These are phyloP conservation scores for Heliamphora pulchella DNA, from an alignment of 179 eudicot species.

Conservation along the genomic window DNA sequence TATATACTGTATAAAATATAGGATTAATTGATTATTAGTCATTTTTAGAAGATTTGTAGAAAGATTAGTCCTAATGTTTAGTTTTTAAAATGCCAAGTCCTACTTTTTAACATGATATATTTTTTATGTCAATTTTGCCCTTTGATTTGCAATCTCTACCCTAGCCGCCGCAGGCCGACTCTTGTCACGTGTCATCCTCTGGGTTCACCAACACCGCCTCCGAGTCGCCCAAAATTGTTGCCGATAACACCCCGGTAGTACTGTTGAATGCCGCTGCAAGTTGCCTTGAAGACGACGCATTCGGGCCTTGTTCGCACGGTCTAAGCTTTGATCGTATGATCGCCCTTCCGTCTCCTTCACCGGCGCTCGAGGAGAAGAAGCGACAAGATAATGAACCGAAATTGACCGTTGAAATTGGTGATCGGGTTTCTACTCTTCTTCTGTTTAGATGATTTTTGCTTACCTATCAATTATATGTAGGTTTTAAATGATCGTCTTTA, in stretches of 20 bases:
- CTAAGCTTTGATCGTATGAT: slow-evolving; percentile 21
- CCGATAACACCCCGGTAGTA: not conserved
- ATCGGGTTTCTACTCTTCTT: not conserved
- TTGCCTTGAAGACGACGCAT: slow-evolving; percentile 10
- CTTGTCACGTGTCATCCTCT: not conserved
- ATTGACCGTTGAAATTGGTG: not conserved
- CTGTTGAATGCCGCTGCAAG: slow-evolving; percentile 8
- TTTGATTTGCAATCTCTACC: no score
- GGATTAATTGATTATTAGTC: no score
- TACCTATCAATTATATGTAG: no score
- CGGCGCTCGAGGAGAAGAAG: not conserved
- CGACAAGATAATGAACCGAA: not conserved
- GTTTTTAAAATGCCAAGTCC: no score
- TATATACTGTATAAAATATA: no score
- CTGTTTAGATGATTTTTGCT: no score
- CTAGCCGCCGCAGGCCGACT: not conserved
- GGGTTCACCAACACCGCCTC: not conserved
- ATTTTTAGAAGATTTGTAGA: no score
- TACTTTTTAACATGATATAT: no score
- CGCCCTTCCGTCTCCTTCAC: slow-evolving; percentile 14
- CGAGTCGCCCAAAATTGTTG: not conserved
- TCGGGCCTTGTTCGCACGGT: not conserved
- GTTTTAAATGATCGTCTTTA: no score
- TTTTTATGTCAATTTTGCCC: no score
- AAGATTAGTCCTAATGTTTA: no score